A percentile compares a stretch with the other conserved stretches of the same genome.
Conservation (phyloP, 2,329 filamentous ascomycete genomes). For the Fonsecaea pugnacius region DNA sequence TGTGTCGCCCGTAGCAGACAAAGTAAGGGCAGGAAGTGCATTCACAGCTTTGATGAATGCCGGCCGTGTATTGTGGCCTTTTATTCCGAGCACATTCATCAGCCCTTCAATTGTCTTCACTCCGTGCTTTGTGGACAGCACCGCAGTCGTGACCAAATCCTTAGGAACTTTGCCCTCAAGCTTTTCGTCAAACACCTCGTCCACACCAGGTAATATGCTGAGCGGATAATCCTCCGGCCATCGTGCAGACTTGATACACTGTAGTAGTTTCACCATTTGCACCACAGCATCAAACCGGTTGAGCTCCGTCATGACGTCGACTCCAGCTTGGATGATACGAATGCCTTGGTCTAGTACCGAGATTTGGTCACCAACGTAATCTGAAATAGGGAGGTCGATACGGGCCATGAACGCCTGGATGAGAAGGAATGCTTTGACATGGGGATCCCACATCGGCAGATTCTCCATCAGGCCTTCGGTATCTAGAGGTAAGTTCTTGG, state of each 20-base stretch:
- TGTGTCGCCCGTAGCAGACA: conserved; percentile 34
- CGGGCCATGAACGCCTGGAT: conserved; percentile 95
- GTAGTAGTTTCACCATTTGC: conserved; percentile 81
- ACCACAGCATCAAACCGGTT: conserved; percentile 73
- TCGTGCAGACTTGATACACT: conserved; percentile 87
- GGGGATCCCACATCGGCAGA: conserved; percentile 96
- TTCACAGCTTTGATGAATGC: conserved; percentile 59
- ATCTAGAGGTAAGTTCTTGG: conserved; percentile 69
- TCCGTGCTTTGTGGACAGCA: conserved; percentile 32
- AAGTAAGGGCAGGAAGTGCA: conserved; percentile 32
- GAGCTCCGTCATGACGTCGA: conserved; percentile 92
- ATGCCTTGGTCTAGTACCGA: conserved; percentile 92
- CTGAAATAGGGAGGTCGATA: conserved; percentile 87
- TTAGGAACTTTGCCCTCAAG: conserved; percentile 33
- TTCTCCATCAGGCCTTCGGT: conserved; percentile 52
- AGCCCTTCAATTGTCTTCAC: conserved; percentile 35
- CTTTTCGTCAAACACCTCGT: conserved; percentile 39
- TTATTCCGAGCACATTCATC: conserved; percentile 38
- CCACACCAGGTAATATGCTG: conserved; percentile 77
- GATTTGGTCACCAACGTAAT: conserved; percentile 93
- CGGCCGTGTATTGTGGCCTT: conserved; percentile 21
- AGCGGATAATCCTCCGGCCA: conserved; percentile 85
- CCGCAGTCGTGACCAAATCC: conserved; percentile 36
- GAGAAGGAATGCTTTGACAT: conserved; percentile 92
- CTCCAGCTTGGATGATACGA: conserved; percentile 92